Percentiles rank a stretch among this genome's conserved stretches.
These are phyloP conservation scores for Pleoardoris graminearum DNA, from an alignment of 2,329 filamentous ascomycete genomes.

Conservation along the genomic window DNA sequence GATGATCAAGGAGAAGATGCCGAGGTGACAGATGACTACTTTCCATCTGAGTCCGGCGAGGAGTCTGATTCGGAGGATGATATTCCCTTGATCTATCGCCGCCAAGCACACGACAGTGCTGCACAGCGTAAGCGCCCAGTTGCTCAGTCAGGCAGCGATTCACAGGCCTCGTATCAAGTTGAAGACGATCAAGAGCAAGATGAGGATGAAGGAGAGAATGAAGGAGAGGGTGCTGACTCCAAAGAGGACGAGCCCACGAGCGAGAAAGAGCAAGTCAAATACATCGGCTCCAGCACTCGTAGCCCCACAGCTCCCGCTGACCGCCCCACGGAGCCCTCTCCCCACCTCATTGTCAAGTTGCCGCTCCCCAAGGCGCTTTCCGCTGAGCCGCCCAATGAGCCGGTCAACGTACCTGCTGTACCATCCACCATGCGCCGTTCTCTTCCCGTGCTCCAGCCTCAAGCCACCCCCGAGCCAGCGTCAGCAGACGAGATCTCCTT, in stretches of 20 bases:
- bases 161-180: not conserved
- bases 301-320: not conserved
- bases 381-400: not conserved
- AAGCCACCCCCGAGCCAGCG: not conserved
- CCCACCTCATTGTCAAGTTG: not conserved
- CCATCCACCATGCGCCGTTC: not conserved
- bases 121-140: not conserved
- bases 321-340: not conserved
- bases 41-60: too few relatives aligned
- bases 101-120: not conserved
- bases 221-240: not conserved
- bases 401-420: not conserved
- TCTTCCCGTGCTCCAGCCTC: not conserved
- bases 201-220: conserved; percentile 6
- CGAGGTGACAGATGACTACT: not conserved
- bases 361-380: not conserved
- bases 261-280: not conserved
- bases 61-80: not conserved
- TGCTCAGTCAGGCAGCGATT: not conserved
- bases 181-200: not conserved
- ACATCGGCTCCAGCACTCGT: not conserved
- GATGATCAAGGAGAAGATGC: not conserved
- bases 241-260: not conserved
- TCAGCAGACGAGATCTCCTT: not conserved
- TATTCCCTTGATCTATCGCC: not conserved